These are phyloP conservation scores for Abelmoschus esculentus DNA, from an alignment of 345 rosid genomes.

Conservation along the genomic window DNA sequence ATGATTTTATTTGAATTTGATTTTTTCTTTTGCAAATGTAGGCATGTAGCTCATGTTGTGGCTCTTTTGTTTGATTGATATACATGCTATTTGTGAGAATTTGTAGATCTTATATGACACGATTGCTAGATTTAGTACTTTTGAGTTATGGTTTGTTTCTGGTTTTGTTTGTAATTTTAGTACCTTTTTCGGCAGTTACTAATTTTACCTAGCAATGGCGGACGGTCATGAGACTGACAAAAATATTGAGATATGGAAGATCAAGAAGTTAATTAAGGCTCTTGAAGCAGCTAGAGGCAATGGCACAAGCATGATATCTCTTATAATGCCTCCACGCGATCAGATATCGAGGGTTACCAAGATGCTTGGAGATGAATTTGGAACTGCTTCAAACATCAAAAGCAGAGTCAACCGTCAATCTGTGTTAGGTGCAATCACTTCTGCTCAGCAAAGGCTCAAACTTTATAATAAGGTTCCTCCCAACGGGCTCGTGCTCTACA, in stretches of 20 bases:
- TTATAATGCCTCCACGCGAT: neutral
- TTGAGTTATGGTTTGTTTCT: neutral
- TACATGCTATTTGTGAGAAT: neutral
- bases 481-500: neutral
- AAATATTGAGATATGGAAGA: constrained; percentile 2
- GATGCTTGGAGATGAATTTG: constrained; percentile 2
- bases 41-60: neutral
- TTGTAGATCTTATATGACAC: neutral
- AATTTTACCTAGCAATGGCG: neutral
- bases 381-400: neutral
- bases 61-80: neutral
- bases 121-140: neutral
- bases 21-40: neutral
- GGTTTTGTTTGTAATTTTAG: neutral
- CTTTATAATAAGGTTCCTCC: neutral
- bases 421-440: neutral
- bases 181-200: neutral
- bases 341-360: neutral
- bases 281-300: constrained; percentile 2
- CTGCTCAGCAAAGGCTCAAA: neutral
- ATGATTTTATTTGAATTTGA: neutral
- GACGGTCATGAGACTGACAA: neutral
- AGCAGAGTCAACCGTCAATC: constrained; percentile 2
- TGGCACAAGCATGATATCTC: constrained; percentile 1
- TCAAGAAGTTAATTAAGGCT: neutral